Percentiles rank a stretch among this genome's conserved stretches.
phyloP scores from a whole-genome alignment of 2,329 filamentous ascomycete genomes.

The Neodidymelliopsis sp. region DNA sequence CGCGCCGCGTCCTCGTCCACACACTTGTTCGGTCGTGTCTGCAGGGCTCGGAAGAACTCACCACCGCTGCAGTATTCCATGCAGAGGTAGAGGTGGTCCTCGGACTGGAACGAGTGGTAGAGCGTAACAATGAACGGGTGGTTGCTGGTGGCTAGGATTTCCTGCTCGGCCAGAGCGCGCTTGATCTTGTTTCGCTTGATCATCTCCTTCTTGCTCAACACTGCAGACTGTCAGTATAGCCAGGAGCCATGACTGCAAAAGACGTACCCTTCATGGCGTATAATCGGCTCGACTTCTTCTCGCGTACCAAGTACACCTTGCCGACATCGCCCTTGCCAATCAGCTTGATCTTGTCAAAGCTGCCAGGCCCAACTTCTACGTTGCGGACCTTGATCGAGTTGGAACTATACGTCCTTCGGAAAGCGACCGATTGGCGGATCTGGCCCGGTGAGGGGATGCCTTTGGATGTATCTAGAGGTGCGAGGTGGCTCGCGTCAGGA shows the following conservation, averaged over 20 bases:
- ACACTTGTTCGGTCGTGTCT: slow-evolving; percentile 96
- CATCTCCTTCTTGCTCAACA: slow-evolving; percentile 99
- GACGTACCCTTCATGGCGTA: slow-evolving; percentile 97
- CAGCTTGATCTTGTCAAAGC: slow-evolving; percentile 99
- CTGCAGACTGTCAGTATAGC: slow-evolving; percentile 59
- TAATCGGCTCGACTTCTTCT: slow-evolving; percentile 94
- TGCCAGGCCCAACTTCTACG: slow-evolving; percentile 92
- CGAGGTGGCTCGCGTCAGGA: slow-evolving; percentile 35
- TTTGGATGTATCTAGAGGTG: slow-evolving; percentile 46
- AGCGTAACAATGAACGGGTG: slow-evolving; percentile 98
- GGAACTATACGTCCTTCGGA: slow-evolving; percentile 95
- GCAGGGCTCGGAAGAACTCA: slow-evolving; percentile 96
- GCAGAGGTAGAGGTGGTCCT: slow-evolving; percentile 98
- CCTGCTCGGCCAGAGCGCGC: slow-evolving; percentile 93
- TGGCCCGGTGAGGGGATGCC: slow-evolving; percentile 73
- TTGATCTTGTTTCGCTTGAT: slow-evolving; percentile 99
- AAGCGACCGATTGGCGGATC: slow-evolving; percentile 72
- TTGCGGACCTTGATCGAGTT: slow-evolving; percentile 99
- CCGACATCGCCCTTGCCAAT: slow-evolving; percentile 99
- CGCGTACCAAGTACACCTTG: slow-evolving; percentile 95
- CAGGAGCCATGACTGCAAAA: background rate
- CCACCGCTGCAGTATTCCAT: slow-evolving; percentile 99
- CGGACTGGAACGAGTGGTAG: slow-evolving; percentile 98
- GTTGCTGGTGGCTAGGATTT: slow-evolving; percentile 97
- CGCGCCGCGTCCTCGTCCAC: slow-evolving; percentile 96